Evolutionary conservation across 140 eudicot genomes (phyloP).

Genomic region (Senecio squalidus): DNA sequence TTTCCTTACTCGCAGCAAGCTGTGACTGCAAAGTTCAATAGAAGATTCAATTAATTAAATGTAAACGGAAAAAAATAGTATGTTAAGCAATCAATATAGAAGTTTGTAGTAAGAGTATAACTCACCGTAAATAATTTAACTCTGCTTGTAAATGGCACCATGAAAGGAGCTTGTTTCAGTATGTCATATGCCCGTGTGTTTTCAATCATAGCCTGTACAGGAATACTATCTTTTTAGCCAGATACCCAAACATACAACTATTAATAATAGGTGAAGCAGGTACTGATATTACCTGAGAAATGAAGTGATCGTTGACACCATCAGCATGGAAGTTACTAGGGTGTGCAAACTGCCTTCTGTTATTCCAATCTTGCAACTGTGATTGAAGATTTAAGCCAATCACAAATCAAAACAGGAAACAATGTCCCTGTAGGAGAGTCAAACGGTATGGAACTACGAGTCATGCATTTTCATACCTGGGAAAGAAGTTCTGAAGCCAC

Average conservation of each 20-base stretch:
- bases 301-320: slow-evolving; percentile 79
- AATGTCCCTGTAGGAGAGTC: slow-evolving; percentile 7
- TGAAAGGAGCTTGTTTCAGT: slow-evolving; percentile 83
- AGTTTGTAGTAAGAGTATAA: neutral
- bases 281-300: slow-evolving; percentile 64
- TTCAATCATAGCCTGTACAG: slow-evolving; percentile 75
- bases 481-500: slow-evolving; percentile 89
- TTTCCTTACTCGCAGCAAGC: slow-evolving; percentile 57
- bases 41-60: slow-evolving; percentile 11
- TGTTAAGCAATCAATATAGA: neutral
- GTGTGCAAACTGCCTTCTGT: slow-evolving; percentile 79
- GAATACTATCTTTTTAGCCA: neutral
- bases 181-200: slow-evolving; percentile 78
- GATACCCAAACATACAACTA: neutral
- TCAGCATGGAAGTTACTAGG: slow-evolving; percentile 95
- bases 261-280: slow-evolving; percentile 3
- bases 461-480: slow-evolving; percentile 47
- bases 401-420: neutral
- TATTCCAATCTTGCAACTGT: slow-evolving; percentile 98
- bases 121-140: slow-evolving; percentile 87
- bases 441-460: slow-evolving; percentile 1
- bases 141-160: slow-evolving; percentile 98
- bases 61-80: neutral
- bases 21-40: slow-evolving; percentile 49
- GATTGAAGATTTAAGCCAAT: slow-evolving; percentile 19